Evolutionary conservation across 768 basidiomycete genomes (phyloP), one percentile per base, ranked within the genome.

Genomic region (Leccinum aurantiacum): DNA sequence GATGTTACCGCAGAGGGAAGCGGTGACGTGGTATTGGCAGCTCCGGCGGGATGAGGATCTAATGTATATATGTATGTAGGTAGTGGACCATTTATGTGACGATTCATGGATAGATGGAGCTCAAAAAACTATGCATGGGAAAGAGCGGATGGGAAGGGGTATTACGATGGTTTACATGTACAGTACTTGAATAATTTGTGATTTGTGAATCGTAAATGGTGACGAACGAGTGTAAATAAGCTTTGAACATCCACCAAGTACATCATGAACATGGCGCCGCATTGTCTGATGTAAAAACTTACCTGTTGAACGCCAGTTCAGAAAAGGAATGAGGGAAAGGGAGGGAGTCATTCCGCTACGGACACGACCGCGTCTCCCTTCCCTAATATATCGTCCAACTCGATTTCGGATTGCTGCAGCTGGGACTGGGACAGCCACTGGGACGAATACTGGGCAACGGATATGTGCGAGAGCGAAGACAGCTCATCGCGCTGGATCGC

Each of bases 1-100:
- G n/a, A 44, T 1, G 15, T 22, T 0, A 11, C 15, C 4, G 54
- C 22, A 9, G 50, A 54, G 24, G 54, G 37, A 1, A 33, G 24
- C 4, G 56, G 35, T 19, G 51, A 24, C 1, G n/a, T 10, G 25
- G 57, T 55, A 46, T 27, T 53, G 13, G 53, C 51, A 14, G 48
- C 56, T n/a, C 63, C 62, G 3, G 57, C 41, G 2, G 57, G 56
- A 63, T 56, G 53, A 63, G 3, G 44, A 61, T 60, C 52, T 67
- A 50, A 44, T 33, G 37, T 50, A 8, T 9, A 67, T 61, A 44
- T 44, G 41, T 44, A 44, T 2, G 41, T 44, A 44, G 9, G 41
- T 44, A 44, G 17, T 4, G 38, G 8, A n/a, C 17, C 9, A n/a
- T 41, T 38, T 38, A 7, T 31, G 31, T 38, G 38, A 17, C 17